Evolutionary conservation across 768 basidiomycete genomes (phyloP).

Genomic region (Psilocybe cubensis): DNA sequence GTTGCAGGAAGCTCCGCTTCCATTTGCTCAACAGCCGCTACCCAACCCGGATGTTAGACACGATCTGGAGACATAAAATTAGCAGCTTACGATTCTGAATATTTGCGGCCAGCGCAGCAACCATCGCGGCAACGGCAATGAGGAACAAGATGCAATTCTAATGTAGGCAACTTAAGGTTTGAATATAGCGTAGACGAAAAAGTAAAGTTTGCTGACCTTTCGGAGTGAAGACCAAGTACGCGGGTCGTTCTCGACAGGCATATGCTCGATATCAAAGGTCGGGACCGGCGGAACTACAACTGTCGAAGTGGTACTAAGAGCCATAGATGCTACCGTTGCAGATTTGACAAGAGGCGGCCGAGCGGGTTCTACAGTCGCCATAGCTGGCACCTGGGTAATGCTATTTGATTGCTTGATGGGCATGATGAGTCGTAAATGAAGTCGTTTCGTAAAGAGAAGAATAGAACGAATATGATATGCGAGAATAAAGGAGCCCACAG

Average conservation of each 20-base stretch:
- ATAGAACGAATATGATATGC: background rate
- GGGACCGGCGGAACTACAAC: slow-evolving; percentile 6
- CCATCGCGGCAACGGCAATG: slow-evolving; percentile 56
- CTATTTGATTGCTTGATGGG: slow-evolving; percentile 12
- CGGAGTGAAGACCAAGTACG: slow-evolving; percentile 57
- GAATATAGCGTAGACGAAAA: background rate
- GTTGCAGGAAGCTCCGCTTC: slow-evolving; percentile 62
- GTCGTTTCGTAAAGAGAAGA: slow-evolving; percentile 6
- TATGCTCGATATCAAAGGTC: slow-evolving; percentile 50
- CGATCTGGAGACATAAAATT: background rate
- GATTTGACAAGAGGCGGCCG: slow-evolving; percentile 12
- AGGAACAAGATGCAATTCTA: slow-evolving; percentile 50
- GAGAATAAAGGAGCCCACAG: background rate
- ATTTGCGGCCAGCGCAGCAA: slow-evolving; percentile 59
- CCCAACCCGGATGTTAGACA: background rate
- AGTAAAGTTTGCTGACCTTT: slow-evolving; percentile 46
- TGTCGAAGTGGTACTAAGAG: slow-evolving; percentile 16
- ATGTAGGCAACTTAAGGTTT: background rate
- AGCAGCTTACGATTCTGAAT: slow-evolving; percentile 64
- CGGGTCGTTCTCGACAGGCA: slow-evolving; percentile 63
- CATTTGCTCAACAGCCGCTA: slow-evolving; percentile 69
- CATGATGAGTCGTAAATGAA: slow-evolving; percentile 12
- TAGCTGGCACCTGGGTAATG: slow-evolving; percentile 7
- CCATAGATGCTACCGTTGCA: slow-evolving; percentile 12
- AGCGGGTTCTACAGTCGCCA: slow-evolving; percentile 4